Evolutionary conservation across 2,329 filamentous ascomycete species (phyloP).

Genomic region (Fusarium scirpi): DNA sequence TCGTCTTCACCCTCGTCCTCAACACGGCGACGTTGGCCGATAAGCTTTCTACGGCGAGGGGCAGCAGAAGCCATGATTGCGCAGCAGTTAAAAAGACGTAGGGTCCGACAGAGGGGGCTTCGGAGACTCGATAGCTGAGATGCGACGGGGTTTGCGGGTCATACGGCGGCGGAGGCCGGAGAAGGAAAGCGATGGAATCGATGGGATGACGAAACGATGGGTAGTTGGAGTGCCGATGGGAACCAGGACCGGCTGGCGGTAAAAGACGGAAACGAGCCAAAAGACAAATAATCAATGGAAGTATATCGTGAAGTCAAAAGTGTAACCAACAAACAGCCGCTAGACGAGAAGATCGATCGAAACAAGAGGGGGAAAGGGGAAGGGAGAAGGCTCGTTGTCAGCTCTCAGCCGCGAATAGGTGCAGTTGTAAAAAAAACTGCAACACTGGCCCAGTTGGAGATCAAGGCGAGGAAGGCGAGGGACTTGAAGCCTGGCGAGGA

Average conservation of each 20-base stretch:
- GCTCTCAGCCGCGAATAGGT: constrained; percentile 43
- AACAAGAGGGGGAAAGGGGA: constrained; percentile 31
- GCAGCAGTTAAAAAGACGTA: constrained; percentile 45
- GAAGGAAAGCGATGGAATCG: constrained; percentile 28
- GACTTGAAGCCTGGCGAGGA: constrained; percentile 34
- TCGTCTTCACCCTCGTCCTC: constrained; percentile 80
- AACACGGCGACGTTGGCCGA: constrained; percentile 75
- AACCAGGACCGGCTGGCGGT: constrained; percentile 48
- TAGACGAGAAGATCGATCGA: constrained; percentile 42
- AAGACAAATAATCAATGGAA: constrained; percentile 41
- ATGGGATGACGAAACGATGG: constrained; percentile 32
- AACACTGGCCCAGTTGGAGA: constrained; percentile 31
- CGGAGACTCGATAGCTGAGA: constrained; percentile 45
- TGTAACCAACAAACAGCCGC: constrained; percentile 43
- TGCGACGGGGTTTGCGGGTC: constrained; percentile 45
- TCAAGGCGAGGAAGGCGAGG: constrained; percentile 31
- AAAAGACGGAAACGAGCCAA: constrained; percentile 33
- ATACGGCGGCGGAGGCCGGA: constrained; percentile 46
- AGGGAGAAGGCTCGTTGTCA: constrained; percentile 37
- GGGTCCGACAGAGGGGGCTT: constrained; percentile 49
- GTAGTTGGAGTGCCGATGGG: constrained; percentile 35
- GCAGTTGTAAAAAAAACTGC: constrained; percentile 35
- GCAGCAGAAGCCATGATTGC: constrained; percentile 52
- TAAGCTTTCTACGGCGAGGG: constrained; percentile 72
- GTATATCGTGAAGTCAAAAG: constrained; percentile 29